phyloP scores from a whole-genome alignment of 805 yeast species.

The Candida vartiovaarae region DNA sequence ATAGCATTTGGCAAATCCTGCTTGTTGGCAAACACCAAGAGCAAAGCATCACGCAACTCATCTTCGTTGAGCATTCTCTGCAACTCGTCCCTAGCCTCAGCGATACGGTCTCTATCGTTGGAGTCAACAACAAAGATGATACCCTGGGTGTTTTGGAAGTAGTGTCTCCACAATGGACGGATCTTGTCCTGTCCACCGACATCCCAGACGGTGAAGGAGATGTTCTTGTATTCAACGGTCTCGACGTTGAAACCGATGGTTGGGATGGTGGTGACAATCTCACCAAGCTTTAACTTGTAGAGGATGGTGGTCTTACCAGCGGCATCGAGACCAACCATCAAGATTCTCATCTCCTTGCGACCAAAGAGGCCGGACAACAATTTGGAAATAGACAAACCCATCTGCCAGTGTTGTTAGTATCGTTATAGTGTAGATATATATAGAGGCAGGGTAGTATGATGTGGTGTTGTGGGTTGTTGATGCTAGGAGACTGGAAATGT shows the following conservation, averaged over 20 bases:
- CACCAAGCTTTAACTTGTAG: slow-evolving; percentile 91
- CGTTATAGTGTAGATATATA: too few species aligned
- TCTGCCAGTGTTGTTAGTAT: slow-evolving; percentile 27
- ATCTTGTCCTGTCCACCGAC: slow-evolving; percentile 99
- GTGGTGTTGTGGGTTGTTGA: too few species aligned
- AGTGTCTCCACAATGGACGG: slow-evolving; percentile 98
- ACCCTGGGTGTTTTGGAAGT: slow-evolving; percentile 98
- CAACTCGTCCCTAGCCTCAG: slow-evolving; percentile 96
- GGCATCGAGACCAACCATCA: slow-evolving; percentile 97
- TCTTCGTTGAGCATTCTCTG: slow-evolving; percentile 98
- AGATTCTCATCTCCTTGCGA: slow-evolving; percentile 95
- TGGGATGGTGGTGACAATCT: slow-evolving; percentile 93
- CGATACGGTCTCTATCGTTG: slow-evolving; percentile 95
- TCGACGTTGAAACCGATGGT: slow-evolving; percentile 97
- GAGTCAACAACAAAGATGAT: slow-evolving; percentile 96
- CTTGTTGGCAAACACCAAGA: slow-evolving; percentile 95
- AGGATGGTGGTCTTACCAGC: slow-evolving; percentile 98
- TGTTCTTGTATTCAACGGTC: slow-evolving; percentile 95
- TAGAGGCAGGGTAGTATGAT: too few species aligned
- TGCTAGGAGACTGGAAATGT: too few species aligned
- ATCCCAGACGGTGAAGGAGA: slow-evolving; percentile 97
- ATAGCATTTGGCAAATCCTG: slow-evolving; percentile 99
- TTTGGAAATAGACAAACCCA: slow-evolving; percentile 96
- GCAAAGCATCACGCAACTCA: slow-evolving; percentile 92
- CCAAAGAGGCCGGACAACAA: slow-evolving; percentile 93